phyloP scores from a whole-genome alignment of 768 basidiomycete species.

The Lactarius hengduanensis region DNA sequence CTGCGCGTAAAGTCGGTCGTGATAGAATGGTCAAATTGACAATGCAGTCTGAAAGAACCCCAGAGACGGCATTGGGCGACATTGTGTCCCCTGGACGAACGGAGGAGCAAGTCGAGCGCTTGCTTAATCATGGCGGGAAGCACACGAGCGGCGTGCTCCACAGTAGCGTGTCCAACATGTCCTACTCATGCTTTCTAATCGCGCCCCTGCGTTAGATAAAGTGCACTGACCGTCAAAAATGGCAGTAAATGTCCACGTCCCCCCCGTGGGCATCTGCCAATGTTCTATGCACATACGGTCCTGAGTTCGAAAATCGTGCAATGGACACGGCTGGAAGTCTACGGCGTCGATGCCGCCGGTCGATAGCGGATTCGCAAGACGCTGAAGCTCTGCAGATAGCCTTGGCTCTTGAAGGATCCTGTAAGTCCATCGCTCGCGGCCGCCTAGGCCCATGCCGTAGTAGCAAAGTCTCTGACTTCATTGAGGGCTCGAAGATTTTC shows the following conservation, averaged over 20 bases:
- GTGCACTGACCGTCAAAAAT: conserved; percentile 46
- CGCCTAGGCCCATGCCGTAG: conserved; percentile 53
- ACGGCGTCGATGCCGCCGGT: conserved; percentile 39
- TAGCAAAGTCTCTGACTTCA: conserved; percentile 52
- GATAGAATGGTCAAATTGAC: conserved; percentile 44
- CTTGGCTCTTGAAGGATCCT: conserved; percentile 44
- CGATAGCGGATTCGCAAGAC: conserved; percentile 40
- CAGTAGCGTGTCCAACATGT: conserved; percentile 49
- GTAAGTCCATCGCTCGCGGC: conserved; percentile 54
- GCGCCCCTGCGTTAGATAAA: conserved; percentile 2
- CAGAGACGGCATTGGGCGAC: conserved; percentile 39
- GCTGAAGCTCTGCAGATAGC: conserved; percentile 42
- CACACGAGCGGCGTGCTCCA: conserved; percentile 42
- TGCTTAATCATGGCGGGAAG: conserved; percentile 44
- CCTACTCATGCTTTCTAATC: conserved; percentile 35
- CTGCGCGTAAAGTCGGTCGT: conserved; percentile 42
- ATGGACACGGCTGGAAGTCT: conserved; percentile 45
- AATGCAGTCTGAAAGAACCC: conserved; percentile 41
- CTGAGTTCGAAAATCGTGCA: conserved; percentile 40
- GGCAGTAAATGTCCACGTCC: conserved; percentile 46
- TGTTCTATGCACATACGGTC: conserved; percentile 43
- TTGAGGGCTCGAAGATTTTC: conserved; percentile 51
- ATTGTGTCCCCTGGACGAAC: conserved; percentile 31
- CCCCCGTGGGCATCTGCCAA: conserved; percentile 41
- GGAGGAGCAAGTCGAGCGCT: conserved; percentile 40